These are phyloP conservation scores for Jaminaea rosea DNA, from an alignment of 1,284 basidiomycete species.

Conservation along the genomic window DNA sequence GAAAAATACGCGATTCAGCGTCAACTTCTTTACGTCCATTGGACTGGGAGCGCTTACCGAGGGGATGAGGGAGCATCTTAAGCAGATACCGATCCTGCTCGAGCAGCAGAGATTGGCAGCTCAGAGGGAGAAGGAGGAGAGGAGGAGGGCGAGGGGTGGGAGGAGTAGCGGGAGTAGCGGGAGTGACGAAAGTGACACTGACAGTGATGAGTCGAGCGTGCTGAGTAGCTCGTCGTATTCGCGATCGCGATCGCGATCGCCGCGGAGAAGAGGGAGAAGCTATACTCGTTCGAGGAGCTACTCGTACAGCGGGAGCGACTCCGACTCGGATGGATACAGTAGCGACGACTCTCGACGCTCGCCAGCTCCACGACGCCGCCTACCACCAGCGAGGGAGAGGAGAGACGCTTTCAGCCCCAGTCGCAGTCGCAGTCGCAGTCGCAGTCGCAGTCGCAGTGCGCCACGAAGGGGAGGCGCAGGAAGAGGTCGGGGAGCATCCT, in stretches of 20 bases:
- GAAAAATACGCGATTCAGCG: slow-evolving; percentile 90
- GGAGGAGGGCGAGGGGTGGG: slow-evolving; percentile 57
- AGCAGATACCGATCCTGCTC: slow-evolving; percentile 82
- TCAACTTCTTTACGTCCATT: slow-evolving; percentile 89
- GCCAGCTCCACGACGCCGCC: background rate
- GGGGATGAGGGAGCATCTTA: slow-evolving; percentile 89
- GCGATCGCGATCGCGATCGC: background rate
- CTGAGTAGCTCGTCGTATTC: slow-evolving; percentile 1
- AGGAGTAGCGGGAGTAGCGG: too few relatives aligned
- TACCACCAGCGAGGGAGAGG: background rate
- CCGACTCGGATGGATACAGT: background rate
- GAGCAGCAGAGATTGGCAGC: slow-evolving; percentile 73
- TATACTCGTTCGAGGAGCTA: background rate
- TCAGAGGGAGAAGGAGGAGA: slow-evolving; percentile 57
- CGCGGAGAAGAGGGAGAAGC: background rate
- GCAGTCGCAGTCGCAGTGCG: background rate
- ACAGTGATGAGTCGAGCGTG: slow-evolving; percentile 13
- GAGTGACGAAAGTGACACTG: slow-evolving; percentile 48
- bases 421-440: background rate
- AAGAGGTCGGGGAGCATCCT: too few relatives aligned
- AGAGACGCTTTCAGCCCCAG: slow-evolving; percentile 1
- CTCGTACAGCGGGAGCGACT: background rate
- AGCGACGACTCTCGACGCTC: background rate
- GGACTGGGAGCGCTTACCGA: slow-evolving; percentile 84
- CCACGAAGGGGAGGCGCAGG: too few relatives aligned